phyloP scores from a whole-genome alignment of 495 filamentous ascomycete genomes.

The Hypoxylon cercidicola region DNA sequence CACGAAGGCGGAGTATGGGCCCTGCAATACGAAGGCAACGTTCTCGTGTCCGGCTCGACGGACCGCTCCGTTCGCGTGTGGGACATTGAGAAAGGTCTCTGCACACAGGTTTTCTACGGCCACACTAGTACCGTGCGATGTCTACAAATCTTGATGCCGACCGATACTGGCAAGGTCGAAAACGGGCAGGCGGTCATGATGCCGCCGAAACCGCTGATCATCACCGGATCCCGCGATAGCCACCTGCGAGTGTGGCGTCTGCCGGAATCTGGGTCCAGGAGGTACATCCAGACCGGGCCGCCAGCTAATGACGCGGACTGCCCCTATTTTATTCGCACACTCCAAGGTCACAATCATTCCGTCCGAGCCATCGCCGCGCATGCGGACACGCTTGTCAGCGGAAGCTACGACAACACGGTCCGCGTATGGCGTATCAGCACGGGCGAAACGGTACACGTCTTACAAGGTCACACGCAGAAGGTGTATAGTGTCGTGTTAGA shows the following conservation, averaged over 20 bases:
- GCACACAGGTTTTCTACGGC: slow-evolving; percentile 94
- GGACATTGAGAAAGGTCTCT: slow-evolving; percentile 92
- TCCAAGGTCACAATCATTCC: slow-evolving; percentile 89
- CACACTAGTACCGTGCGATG: slow-evolving; percentile 98
- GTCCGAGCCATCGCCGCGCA: slow-evolving; percentile 98
- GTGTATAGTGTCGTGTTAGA: slow-evolving; percentile 98
- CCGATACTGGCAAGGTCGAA: slow-evolving; percentile 73
- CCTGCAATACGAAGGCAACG: slow-evolving; percentile 94
- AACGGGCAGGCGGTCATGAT: slow-evolving; percentile 85
- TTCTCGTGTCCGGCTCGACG: slow-evolving; percentile 93
- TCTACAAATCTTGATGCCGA: slow-evolving; percentile 91
- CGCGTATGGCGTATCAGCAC: slow-evolving; percentile 98
- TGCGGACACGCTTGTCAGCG: slow-evolving; percentile 96
- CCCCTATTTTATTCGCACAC: slow-evolving; percentile 89
- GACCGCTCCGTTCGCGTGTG: slow-evolving; percentile 96
- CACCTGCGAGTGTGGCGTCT: slow-evolving; percentile 95
- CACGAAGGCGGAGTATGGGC: slow-evolving; percentile 99
- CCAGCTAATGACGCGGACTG: slow-evolving; percentile 84
- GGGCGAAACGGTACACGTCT: slow-evolving; percentile 86
- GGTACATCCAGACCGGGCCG: slow-evolving; percentile 79
- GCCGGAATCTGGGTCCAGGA: slow-evolving; percentile 78
- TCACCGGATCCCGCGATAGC: slow-evolving; percentile 96
- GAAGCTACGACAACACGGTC: slow-evolving; percentile 96
- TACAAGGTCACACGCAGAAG: slow-evolving; percentile 90
- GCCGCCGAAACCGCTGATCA: slow-evolving; percentile 92